phyloP scores from a whole-genome alignment of 768 basidiomycete species.

The Pleurotus tuoliensis region DNA sequence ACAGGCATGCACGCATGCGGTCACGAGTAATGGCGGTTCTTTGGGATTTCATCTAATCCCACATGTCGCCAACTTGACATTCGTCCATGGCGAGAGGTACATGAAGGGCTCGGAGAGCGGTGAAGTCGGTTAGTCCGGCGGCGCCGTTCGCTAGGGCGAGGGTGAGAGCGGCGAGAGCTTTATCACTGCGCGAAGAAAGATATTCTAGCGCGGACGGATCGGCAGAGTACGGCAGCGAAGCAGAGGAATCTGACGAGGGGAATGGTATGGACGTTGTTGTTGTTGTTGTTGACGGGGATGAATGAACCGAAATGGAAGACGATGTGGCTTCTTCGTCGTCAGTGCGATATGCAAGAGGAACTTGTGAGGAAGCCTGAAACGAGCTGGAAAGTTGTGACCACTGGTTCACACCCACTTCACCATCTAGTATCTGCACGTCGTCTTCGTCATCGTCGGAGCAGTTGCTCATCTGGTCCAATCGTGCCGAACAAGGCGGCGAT shows the following conservation, averaged over 20 bases:
- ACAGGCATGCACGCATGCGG: slow-evolving; percentile 1
- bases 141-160: slow-evolving; percentile 65
- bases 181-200: slow-evolving; percentile 48
- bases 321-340: slow-evolving; percentile 26
- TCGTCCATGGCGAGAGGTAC: slow-evolving; percentile 28
- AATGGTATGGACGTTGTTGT: slow-evolving; percentile 34
- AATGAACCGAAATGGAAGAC: slow-evolving; percentile 13
- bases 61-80: slow-evolving; percentile 55
- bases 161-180: slow-evolving; percentile 54
- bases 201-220: slow-evolving; percentile 10
- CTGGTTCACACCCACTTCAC: slow-evolving; percentile 24
- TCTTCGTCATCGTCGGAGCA: slow-evolving; percentile 40
- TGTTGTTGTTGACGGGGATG: slow-evolving; percentile 34
- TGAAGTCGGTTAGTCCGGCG: slow-evolving; percentile 55
- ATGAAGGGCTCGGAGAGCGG: slow-evolving; percentile 39
- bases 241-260: slow-evolving; percentile 5
- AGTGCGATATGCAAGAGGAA: slow-evolving; percentile 25
- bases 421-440: slow-evolving; percentile 53
- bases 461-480: slow-evolving; percentile 21
- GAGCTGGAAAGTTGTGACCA: background rate
- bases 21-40: background rate
- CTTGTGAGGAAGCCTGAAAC: slow-evolving; percentile 11
- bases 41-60: slow-evolving; percentile 26
- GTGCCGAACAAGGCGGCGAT: slow-evolving; percentile 15
- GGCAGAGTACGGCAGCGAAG: slow-evolving; percentile 13